Evolutionary conservation across 345 rosid species (phyloP), one percentile per base, ranked within the genome.

Genomic region (Citrus hindsii): DNA sequence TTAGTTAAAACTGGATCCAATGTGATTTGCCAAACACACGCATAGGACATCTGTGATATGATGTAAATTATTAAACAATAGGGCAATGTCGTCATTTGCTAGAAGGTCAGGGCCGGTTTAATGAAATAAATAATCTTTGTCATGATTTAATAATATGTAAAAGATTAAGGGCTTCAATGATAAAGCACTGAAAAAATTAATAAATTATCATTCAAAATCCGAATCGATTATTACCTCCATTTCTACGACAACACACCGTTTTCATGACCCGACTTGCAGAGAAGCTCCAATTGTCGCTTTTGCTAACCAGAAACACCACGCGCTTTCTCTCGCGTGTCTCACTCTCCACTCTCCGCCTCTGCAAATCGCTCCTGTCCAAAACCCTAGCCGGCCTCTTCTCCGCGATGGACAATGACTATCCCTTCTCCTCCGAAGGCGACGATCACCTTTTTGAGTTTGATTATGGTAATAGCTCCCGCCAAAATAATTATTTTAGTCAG

Each of bases 261-360:
- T 74, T 62, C 69, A 77, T 82, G 78, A 77, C 48, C 78, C 76
- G 61, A 19, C 14, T 75, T 13, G 13, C 75, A 4, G 81, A 73
- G 62, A 76, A 62, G 76, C 80, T 83, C 79, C 76, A 74, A 9
- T 51, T 67, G 2, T 38, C 80, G 53, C 48, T 63, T 48, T 9
- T 60, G 3, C 59, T 67, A 68, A 66, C 76, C 67, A 25, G 76
- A 75, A 69, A 77, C 27, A 59, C 81, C 55, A 78, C 82, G 75
- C 79, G 83, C 80, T 83, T 77, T 66, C 82, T 85, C 79, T 72
- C 84, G 68, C 76, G 76, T 66, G 64, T 82, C 69, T 62, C 77
- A 40, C n/a, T 61, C 77, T 78, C 73, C 69, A 61, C 78, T 22
- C 9, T 63, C 25, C 73, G 76, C 69, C 63, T 82, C 82, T 80